Evolutionary conservation across 495 filamentous ascomycete species (phyloP).

Genomic region (Podospora pseudopauciseta): DNA sequence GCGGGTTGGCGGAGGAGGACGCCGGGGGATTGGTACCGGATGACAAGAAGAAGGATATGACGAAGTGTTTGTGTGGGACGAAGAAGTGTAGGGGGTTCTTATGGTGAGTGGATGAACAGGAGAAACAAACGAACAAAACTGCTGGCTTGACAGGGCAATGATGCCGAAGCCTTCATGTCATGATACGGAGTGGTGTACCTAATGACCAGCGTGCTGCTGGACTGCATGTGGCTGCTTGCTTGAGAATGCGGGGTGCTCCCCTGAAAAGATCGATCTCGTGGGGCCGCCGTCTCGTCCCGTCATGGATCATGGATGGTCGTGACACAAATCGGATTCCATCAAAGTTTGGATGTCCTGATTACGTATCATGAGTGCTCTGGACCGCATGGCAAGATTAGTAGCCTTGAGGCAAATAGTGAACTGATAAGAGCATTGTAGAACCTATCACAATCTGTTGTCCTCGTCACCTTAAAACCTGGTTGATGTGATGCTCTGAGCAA

Average conservation of each 20-base stretch:
- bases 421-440: not conserved
- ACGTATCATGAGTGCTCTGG: too few species aligned
- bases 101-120: constrained; percentile 42
- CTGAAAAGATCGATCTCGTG: not conserved
- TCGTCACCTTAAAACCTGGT: not conserved
- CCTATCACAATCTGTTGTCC: not conserved
- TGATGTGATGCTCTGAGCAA: not conserved
- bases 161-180: not conserved
- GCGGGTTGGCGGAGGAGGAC: constrained; percentile 48
- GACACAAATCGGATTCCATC: not conserved
- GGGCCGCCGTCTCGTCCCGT: not conserved
- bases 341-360: not conserved
- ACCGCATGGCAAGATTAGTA: not conserved
- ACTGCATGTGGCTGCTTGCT: not conserved
- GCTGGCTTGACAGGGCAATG: not conserved
- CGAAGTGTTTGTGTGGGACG: constrained; percentile 66
- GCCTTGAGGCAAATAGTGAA: not conserved
- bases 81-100: constrained; percentile 64
- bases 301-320: not conserved
- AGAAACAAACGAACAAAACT: not conserved
- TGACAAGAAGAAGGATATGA: constrained; percentile 43
- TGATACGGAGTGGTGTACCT: not conserved
- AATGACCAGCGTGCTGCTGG: not conserved
- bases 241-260: not conserved
- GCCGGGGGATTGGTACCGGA: constrained; percentile 41